Percentiles rank a stretch among this genome's conserved stretches.
Conservation (phyloP, 2,329 filamentous ascomycete species). For the Lachnellula occidentalis region DNA sequence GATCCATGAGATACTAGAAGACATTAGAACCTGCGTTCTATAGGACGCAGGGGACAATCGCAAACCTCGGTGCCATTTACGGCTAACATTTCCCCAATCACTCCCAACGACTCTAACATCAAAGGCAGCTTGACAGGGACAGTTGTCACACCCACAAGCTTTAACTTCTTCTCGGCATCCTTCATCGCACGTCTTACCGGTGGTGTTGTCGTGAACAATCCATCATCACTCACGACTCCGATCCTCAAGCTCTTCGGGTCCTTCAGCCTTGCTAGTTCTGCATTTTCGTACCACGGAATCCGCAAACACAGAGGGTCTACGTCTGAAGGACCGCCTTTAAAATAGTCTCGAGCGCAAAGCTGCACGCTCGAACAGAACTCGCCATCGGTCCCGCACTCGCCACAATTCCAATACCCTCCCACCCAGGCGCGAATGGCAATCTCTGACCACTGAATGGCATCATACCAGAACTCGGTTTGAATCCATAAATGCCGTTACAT, state of each 20-base stretch:
- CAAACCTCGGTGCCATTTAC: slow-evolving; percentile 25
- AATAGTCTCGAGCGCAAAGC: slow-evolving; percentile 6
- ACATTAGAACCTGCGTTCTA: not conserved
- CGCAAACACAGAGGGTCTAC: not conserved
- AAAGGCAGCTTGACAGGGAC: not conserved
- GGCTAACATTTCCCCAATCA: slow-evolving; percentile 23
- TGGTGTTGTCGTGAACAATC: slow-evolving; percentile 28
- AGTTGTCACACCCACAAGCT: slow-evolving; percentile 18
- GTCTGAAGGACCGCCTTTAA: not conserved
- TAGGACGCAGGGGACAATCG: not conserved
- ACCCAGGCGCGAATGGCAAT: slow-evolving; percentile 44
- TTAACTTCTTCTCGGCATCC: slow-evolving; percentile 23
- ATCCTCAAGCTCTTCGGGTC: slow-evolving; percentile 22
- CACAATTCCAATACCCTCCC: slow-evolving; percentile 44
- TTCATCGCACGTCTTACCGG: slow-evolving; percentile 30
- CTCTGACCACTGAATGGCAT: slow-evolving; percentile 39
- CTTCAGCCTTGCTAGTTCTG: slow-evolving; percentile 17
- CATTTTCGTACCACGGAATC: slow-evolving; percentile 5
- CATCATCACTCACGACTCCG: slow-evolving; percentile 30
- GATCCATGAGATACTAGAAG: not conserved
- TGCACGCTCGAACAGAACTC: slow-evolving; percentile 6
- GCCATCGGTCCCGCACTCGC: slow-evolving; percentile 43
- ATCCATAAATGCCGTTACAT: slow-evolving; percentile 46
- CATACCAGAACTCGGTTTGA: slow-evolving; percentile 41
- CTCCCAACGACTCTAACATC: slow-evolving; percentile 30